phyloP scores from a whole-genome alignment of 2,329 filamentous ascomycete species.

The Diaporthe humulicola region DNA sequence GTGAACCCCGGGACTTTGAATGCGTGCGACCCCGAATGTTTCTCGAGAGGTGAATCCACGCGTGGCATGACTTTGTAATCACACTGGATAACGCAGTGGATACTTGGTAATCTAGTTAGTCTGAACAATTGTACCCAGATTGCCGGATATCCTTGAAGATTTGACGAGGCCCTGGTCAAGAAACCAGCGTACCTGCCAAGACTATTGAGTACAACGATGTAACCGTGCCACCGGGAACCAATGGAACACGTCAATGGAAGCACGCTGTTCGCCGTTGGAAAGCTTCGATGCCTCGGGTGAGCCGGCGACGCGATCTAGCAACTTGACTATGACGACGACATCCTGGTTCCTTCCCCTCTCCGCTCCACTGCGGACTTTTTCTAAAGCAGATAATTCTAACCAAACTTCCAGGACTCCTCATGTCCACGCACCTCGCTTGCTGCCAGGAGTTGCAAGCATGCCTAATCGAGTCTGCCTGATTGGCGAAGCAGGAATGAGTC shows the following conservation, averaged over 20 bases:
- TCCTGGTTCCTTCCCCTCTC: not conserved
- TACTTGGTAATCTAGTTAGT: not conserved
- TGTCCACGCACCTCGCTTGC: not conserved
- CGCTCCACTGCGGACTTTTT: not conserved
- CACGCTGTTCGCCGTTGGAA: conserved; percentile 13
- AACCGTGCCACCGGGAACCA: conserved; percentile 2
- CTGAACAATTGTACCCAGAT: not conserved
- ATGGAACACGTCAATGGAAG: conserved; percentile 5
- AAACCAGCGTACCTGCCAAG: not conserved
- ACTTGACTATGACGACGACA: conserved; percentile 8
- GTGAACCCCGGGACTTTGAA: not conserved
- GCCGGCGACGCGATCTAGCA: conserved; percentile 17
- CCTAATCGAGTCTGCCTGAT: conserved; percentile 14
- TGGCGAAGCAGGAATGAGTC: not conserved
- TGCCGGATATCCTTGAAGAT: not conserved
- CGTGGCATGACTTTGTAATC: not conserved
- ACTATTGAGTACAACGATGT: not conserved
- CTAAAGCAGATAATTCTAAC: not conserved
- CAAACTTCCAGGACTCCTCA: not conserved
- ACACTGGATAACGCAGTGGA: not conserved
- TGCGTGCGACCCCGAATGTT: not conserved
- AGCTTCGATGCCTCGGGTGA: conserved; percentile 14
- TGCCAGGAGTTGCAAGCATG: not conserved
- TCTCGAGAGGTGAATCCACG: not conserved
- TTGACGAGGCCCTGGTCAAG: not conserved